These are phyloP conservation scores for Lentithecium fluviatile DNA, from an alignment of 495 filamentous ascomycete species.

Conservation along the genomic window DNA sequence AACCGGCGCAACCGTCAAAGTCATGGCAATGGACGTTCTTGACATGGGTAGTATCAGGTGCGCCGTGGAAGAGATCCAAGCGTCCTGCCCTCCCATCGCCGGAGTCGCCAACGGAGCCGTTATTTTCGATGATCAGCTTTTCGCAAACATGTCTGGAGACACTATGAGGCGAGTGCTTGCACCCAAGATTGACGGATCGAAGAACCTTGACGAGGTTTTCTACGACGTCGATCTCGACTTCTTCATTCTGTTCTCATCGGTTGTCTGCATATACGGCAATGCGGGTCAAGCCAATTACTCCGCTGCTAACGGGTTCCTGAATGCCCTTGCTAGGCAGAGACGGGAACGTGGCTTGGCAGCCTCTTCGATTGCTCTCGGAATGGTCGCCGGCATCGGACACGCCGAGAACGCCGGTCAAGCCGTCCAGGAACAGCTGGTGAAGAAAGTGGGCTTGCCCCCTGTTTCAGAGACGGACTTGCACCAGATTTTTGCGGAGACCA, in stretches of 20 bases:
- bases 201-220: constrained; percentile 18
- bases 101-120: constrained; percentile 18
- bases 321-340: constrained; percentile 9
- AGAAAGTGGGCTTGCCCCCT: not conserved
- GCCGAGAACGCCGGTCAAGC: not conserved
- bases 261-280: constrained; percentile 10
- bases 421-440: constrained; percentile 1
- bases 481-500: constrained; percentile 59
- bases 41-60: not conserved
- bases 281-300: constrained; percentile 21
- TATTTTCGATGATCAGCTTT: constrained; percentile 14
- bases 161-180: not conserved
- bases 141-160: constrained; percentile 18
- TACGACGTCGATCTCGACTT: constrained; percentile 22
- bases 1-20: constrained; percentile 9
- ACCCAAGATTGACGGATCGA: constrained; percentile 27
- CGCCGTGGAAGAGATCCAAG: not conserved
- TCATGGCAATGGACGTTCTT: constrained; percentile 6
- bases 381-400: constrained; percentile 8
- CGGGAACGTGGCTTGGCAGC: constrained; percentile 3
- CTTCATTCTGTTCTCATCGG: constrained; percentile 25
- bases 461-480: constrained; percentile 62
- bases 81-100: constrained; percentile 1
- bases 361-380: constrained; percentile 2
- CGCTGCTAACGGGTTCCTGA: constrained; percentile 8